Percentiles rank a stretch among this genome's conserved stretches.
Evolutionary conservation across 2,329 filamentous ascomycete species (phyloP).

Genomic region (Neodidymelliopsis sp.): DNA sequence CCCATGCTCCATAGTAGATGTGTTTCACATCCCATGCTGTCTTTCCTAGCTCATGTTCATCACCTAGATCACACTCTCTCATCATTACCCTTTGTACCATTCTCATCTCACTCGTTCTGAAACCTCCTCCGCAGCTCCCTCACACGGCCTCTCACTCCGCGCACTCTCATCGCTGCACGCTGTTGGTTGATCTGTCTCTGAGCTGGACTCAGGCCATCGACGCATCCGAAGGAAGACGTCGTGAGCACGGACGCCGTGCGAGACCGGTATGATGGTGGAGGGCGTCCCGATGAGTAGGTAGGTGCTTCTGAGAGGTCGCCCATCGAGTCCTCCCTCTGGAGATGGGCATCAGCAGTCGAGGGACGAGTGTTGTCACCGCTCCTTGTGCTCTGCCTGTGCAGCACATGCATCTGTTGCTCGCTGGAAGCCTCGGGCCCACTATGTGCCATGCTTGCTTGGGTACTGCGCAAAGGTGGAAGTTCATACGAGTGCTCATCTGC

Average conservation of each 20-base stretch:
- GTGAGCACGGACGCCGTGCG: conserved; percentile 39
- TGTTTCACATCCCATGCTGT: no score
- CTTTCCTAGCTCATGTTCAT: no score
- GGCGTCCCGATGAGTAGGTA: conserved; percentile 41
- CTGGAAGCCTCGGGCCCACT: conserved; percentile 23
- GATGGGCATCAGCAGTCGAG: conserved; percentile 23
- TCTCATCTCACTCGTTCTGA: conserved; percentile 22
- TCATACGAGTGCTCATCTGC: conserved; percentile 7
- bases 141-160: conserved; percentile 37
- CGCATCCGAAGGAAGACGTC: conserved; percentile 47
- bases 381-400: conserved; percentile 18
- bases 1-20: no score
- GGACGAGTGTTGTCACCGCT: conserved; percentile 22
- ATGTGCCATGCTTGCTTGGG: conserved; percentile 19
- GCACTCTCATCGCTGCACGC: conserved; percentile 24
- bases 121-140: conserved; percentile 28
- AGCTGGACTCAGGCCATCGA: conserved; percentile 42
- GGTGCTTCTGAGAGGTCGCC: conserved; percentile 44
- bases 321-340: conserved; percentile 38
- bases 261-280: conserved; percentile 46
- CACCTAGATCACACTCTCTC: no score
- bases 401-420: conserved; percentile 26
- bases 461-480: conserved; percentile 13
- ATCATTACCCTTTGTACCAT: no score
- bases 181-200: conserved; percentile 39